Evolutionary conservation across 1,139 yeast species (phyloP).

Genomic region (Debaryomycetaceae sp.): DNA sequence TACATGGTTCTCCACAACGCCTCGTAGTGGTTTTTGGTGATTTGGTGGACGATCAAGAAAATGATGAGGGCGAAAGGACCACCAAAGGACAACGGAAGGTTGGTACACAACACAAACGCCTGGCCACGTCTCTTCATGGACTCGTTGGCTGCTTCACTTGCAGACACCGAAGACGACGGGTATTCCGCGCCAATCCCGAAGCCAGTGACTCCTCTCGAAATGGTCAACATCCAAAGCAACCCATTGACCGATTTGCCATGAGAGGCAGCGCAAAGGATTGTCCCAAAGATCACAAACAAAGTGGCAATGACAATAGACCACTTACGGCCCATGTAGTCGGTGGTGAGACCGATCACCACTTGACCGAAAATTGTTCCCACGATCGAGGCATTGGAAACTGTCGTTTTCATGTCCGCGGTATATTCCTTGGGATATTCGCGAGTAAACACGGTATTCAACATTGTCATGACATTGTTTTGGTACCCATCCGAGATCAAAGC

Average conservation of each 20-base stretch:
- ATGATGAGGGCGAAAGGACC: conserved; percentile 72
- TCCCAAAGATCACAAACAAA: conserved; percentile 39
- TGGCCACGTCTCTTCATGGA: conserved; percentile 60
- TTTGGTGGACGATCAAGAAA: conserved; percentile 62
- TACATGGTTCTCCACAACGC: conserved; percentile 74
- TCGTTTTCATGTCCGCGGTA: conserved; percentile 35
- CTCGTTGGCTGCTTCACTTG: conserved; percentile 70
- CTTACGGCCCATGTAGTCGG: conserved; percentile 46
- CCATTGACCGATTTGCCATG: conserved; percentile 40
- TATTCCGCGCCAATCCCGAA: conserved; percentile 78
- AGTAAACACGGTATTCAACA: conserved; percentile 38
- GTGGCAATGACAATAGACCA: conserved; percentile 46
- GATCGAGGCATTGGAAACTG: conserved; percentile 45
- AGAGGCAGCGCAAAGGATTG: conserved; percentile 46
- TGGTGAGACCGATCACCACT: conserved; percentile 38
- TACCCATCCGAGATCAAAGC: conserved; percentile 53
- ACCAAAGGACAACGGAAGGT: conserved; percentile 68
- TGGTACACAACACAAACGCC: conserved; percentile 61
- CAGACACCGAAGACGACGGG: conserved; percentile 65
- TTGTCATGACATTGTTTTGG: conserved; percentile 48
- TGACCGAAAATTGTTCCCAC: conserved; percentile 51
- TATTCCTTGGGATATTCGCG: conserved; percentile 28
- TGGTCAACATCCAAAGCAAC: conserved; percentile 68
- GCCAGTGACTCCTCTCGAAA: conserved; percentile 65
- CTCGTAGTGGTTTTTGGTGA: conserved; percentile 45